A percentile compares a stretch with the other conserved stretches of the same genome.
Conservation (phyloP, 495 filamentous ascomycete species). For the Clavariopsis aquatica region DNA sequence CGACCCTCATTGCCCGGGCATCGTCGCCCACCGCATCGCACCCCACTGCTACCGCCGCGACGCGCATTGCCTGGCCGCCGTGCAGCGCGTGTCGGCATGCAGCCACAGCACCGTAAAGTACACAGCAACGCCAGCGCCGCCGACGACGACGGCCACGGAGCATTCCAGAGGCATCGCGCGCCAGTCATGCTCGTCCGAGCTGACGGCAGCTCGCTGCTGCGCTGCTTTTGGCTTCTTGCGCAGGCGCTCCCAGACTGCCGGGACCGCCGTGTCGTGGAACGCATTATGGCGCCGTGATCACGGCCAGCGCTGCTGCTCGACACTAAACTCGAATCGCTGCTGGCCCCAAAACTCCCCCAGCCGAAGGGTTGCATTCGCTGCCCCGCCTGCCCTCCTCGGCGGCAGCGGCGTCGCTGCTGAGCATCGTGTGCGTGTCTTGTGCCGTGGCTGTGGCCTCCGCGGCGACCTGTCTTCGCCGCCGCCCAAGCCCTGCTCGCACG, state of each 20-base stretch:
- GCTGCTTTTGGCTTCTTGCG: slow-evolving; percentile 35
- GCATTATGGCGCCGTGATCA: slow-evolving; percentile 34
- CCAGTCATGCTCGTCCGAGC: too few species aligned
- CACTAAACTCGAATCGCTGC: slow-evolving; percentile 20
- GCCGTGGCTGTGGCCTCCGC: background rate
- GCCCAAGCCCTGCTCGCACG: background rate
- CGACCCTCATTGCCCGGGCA: too few species aligned
- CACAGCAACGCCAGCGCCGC: background rate
- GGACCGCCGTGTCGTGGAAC: slow-evolving; percentile 17
- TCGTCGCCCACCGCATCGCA: too few species aligned
- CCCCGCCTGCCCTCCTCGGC: slow-evolving; percentile 3
- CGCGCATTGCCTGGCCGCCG: background rate
- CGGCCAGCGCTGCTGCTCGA: background rate
- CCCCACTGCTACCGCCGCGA: too few species aligned
- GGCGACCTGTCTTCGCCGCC: slow-evolving; percentile 3
- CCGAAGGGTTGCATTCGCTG: slow-evolving; percentile 34
- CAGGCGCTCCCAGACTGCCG: slow-evolving; percentile 30
- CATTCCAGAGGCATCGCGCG: background rate
- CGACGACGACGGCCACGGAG: too few species aligned
- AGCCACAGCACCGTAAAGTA: background rate
- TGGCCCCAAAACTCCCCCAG: slow-evolving; percentile 15
- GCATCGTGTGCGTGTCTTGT: background rate
- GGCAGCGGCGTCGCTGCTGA: slow-evolving; percentile 7
- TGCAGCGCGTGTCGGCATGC: background rate
- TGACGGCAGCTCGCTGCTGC: background rate